phyloP scores from a whole-genome alignment of 2,329 filamentous ascomycete species.

The Bipolaris bicolor region DNA sequence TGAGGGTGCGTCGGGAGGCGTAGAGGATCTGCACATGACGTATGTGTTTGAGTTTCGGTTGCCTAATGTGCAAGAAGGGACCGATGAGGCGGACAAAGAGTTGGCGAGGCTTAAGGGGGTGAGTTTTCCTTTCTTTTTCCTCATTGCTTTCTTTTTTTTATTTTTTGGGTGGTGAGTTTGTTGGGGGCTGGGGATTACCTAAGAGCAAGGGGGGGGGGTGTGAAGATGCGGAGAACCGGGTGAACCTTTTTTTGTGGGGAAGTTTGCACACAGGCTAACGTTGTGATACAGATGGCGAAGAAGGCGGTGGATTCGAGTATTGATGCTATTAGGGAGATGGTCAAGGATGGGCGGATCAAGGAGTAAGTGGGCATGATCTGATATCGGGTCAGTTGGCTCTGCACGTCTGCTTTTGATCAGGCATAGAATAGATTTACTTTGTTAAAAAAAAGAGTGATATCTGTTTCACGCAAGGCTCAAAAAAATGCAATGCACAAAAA shows the following conservation, averaged over 20 bases:
- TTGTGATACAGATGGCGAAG: slow-evolving; percentile 42
- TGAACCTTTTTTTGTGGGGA: too few species aligned
- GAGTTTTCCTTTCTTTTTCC: slow-evolving; percentile 9
- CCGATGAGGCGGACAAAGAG: slow-evolving; percentile 42
- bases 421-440: background rate
- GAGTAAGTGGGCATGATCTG: background rate
- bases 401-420: background rate
- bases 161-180: background rate
- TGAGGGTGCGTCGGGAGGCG: slow-evolving; percentile 43
- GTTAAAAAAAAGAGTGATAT: background rate
- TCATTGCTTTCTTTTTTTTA: too few species aligned
- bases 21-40: slow-evolving; percentile 52
- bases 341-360: slow-evolving; percentile 44
- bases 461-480: background rate
- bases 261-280: slow-evolving; percentile 12
- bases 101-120: slow-evolving; percentile 33
- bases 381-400: too few species aligned
- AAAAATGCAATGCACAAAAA: background rate
- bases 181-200: too few species aligned
- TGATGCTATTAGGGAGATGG: slow-evolving; percentile 53
- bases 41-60: slow-evolving; percentile 55
- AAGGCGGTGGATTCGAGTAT: slow-evolving; percentile 54
- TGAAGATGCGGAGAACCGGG: too few species aligned
- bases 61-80: slow-evolving; percentile 45
- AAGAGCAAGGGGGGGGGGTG: too few species aligned